A percentile compares a stretch with the other conserved stretches of the same genome.
These are phyloP conservation scores for Saxispiralis lemnorum DNA, from an alignment of 495 filamentous ascomycete species.

Conservation along the genomic window DNA sequence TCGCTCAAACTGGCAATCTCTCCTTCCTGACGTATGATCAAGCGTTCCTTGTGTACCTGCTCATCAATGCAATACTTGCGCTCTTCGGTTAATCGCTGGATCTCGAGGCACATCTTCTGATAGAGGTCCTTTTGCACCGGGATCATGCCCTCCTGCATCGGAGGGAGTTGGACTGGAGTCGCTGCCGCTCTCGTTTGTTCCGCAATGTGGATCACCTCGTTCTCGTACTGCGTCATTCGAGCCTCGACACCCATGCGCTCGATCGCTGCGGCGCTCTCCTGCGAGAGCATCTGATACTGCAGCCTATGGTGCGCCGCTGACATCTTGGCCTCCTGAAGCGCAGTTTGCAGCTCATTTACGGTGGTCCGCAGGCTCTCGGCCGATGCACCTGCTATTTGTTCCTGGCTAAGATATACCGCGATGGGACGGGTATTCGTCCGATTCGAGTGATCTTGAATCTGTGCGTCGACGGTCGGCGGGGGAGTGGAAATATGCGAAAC, in stretches of 20 bases:
- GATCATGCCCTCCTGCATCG: slow-evolving; percentile 10
- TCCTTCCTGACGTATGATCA: slow-evolving; percentile 50
- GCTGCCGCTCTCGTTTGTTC: slow-evolving; percentile 32
- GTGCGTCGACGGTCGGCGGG: slow-evolving; percentile 12
- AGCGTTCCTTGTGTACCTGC: slow-evolving; percentile 42
- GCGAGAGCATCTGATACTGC: slow-evolving; percentile 70
- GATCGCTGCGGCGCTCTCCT: slow-evolving; percentile 70
- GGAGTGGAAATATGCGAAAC: slow-evolving; percentile 17
- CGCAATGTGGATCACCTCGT: slow-evolving; percentile 58
- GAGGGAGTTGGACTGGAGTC: slow-evolving; percentile 18
- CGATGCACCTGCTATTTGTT: slow-evolving; percentile 16
- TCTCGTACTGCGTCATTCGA: slow-evolving; percentile 77
- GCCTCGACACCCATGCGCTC: slow-evolving; percentile 85
- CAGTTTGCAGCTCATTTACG: slow-evolving; percentile 33
- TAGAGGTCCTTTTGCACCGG: slow-evolving; percentile 15
- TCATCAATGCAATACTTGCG: not conserved
- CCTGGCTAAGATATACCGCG: not conserved
- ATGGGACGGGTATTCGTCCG: not conserved
- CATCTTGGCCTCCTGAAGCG: slow-evolving; percentile 50
- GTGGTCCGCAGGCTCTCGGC: slow-evolving; percentile 42
- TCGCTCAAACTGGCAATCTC: slow-evolving; percentile 47
- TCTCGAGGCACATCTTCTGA: slow-evolving; percentile 10
- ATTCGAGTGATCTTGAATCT: not conserved
- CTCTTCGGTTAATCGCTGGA: slow-evolving; percentile 9
- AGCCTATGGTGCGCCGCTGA: slow-evolving; percentile 81